Evolutionary conservation across 306 rosid species (phyloP), one percentile per base, ranked within the genome.

Genomic region (Coriaria nepalensis): DNA sequence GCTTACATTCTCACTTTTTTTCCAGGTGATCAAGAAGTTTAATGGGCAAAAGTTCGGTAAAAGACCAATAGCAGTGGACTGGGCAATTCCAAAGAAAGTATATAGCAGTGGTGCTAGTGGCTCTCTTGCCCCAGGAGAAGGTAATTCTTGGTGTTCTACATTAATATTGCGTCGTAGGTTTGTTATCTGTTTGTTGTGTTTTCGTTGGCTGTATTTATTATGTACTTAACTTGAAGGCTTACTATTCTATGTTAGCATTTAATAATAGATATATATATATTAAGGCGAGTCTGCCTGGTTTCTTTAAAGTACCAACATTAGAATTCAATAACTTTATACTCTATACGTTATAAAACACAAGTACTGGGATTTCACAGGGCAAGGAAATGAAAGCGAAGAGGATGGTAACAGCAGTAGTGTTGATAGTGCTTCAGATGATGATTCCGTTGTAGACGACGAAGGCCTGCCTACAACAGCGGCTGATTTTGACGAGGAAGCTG

Each of bases 11-110:
- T 60, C 55, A 32, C 35, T 5, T 35, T 59, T 37, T 44, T 50
- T 65, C 56, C 70, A 90, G 98, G 98, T 95, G 49, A 79, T 90
- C 69, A 47, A 69, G 65, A 79, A 60, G 63, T 78, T 81, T 63
- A 90, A 90, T 65, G 98, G 98, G 45, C 73, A 69, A 29, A 73
- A 35, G 54, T 68, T 90, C 62, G 68, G 60, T 38, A 85, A 78
- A 61, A 87, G 98, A 56, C 65, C 75, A 40, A 73, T 90, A 62
- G 95, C 98, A 66, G 98, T 90, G 73, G 98, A 90, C 54, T 90
- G 93, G 94, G 94, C 95, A 62, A 73, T 90, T 67, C 62, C 98
- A 4, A 85, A 90, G 84, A 76, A 82, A 72, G 45, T 85, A 55
- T 90, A 79, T 68, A 74, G 61, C 38, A 68, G 69, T 52, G 78